Base-by-base conservation (phyloP, 345 rosid species). In the Brassica incana region DNA sequence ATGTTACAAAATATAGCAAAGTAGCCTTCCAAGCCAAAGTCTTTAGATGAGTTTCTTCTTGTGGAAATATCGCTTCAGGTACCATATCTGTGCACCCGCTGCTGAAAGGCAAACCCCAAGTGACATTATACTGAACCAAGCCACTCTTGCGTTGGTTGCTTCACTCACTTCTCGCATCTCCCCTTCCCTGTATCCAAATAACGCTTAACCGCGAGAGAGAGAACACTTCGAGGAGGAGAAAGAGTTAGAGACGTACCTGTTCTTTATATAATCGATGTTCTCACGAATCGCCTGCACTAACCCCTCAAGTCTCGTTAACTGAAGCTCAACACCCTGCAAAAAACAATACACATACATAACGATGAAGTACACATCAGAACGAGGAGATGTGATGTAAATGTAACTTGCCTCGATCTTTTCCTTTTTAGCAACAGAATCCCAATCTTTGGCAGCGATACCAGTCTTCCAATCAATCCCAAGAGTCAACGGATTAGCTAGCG, bases 371-470 rank as follows among this genome's bases (percentile, higher is more conserved):
- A 65, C 60, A 67, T 73, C 6, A 68, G 35, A 15, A 74, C 40
- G 74, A 27, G 4, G 9, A 76, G 60, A 7, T 16, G 4, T 43
- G 3, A 43, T 43, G 50, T 40, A 36, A 36, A 8, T 36, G 8
- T 15, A 69, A 70, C 90, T 83, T 74, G 82, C 97, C 96, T 95
- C 97, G 45, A 95, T 90, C 83, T 95, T 91, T 80, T 95, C 97
- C 73, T 91, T 93, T 81, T 76, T 93, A 2, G 97, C 98, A 77
- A 95, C 94, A 33, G 99, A 89, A 10, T 92, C 97, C 99, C 99
- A 95, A 82, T 95, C 98, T 86, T 93, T 93, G 3, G 99, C 91
- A 0, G 94, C 90, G 12, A 93, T 89, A 69, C 99, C 99, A 43
- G 70, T 89, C 87, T 83, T 93, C 99, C 98, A 95, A 67, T 95